Percentiles rank a stretch among this genome's conserved stretches.
phyloP scores from a whole-genome alignment of 2,329 filamentous ascomycete species.

The Exophiala spinifera region DNA sequence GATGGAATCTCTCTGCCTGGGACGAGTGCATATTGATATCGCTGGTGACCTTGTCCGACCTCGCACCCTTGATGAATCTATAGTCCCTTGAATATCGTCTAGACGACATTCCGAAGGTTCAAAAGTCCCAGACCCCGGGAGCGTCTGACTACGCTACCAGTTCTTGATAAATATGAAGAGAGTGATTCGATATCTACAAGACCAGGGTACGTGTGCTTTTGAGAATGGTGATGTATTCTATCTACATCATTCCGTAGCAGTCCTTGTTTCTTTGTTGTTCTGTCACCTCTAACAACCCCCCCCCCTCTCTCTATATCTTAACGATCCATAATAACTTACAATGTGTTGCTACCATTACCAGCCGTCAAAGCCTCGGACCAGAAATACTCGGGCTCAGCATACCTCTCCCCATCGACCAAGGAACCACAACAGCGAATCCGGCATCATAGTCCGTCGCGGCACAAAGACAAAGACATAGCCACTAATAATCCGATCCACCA shows the following conservation, averaged over 20 bases:
- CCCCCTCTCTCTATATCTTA: too few species aligned
- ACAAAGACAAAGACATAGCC: not conserved
- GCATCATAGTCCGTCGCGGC: slow-evolving; percentile 5
- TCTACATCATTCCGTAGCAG: not conserved
- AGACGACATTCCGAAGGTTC: too few species aligned
- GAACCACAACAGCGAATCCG: slow-evolving; percentile 20
- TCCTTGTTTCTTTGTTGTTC: too few species aligned
- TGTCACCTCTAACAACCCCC: too few species aligned
- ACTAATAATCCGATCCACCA: slow-evolving; percentile 8
- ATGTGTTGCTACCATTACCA: not conserved
- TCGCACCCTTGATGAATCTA: too few species aligned
- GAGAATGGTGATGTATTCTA: not conserved
- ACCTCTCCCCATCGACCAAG: slow-evolving; percentile 19
- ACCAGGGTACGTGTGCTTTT: slow-evolving; percentile 23
- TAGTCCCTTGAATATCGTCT: too few species aligned
- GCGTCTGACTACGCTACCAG: too few species aligned
- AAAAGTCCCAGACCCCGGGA: too few species aligned
- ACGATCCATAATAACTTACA: too few species aligned
- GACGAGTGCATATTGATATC: too few species aligned
- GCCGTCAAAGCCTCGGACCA: slow-evolving; percentile 22
- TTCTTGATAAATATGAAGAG: slow-evolving; percentile 27
- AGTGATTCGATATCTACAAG: slow-evolving; percentile 25
- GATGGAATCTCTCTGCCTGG: too few species aligned
- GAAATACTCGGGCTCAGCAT: slow-evolving; percentile 18
- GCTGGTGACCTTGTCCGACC: too few species aligned